These are phyloP conservation scores for Polychytrium aggregatum DNA, from an alignment of 192 early-diverging fungal genomes.

Conservation along the genomic window DNA sequence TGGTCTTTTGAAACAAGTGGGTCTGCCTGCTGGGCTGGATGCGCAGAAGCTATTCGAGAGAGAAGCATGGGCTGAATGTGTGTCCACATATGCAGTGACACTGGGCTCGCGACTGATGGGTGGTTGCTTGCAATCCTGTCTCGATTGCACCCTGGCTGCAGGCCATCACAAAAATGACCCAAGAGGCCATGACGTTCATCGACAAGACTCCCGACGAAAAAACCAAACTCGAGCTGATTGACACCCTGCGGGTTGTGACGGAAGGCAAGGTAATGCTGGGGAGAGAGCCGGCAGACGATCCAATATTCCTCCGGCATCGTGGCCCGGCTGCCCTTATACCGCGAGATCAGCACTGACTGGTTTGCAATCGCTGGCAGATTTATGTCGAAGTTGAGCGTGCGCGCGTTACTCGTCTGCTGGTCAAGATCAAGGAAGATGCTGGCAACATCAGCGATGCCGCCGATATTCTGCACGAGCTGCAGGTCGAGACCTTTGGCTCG, in stretches of 20 bases:
- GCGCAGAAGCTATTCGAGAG: too few relatives aligned
- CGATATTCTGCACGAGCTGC: constrained; percentile 91
- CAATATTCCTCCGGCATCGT: constrained; percentile 8
- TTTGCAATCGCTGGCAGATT: constrained; percentile 44
- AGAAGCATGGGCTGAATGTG: too few relatives aligned
- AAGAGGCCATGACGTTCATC: constrained; percentile 78
- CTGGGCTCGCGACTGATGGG: too few relatives aligned
- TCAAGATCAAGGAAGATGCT: constrained; percentile 81
- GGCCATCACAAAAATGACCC: constrained; percentile 93
- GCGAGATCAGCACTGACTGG: too few relatives aligned
- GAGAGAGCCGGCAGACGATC: too few relatives aligned
- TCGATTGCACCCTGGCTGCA: too few relatives aligned
- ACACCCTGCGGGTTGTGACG: constrained; percentile 85
- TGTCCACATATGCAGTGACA: too few relatives aligned
- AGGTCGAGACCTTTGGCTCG: constrained; percentile 97
- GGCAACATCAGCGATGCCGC: constrained; percentile 84
- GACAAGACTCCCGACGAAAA: constrained; percentile 75
- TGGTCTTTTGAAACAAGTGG: constrained; percentile 80
- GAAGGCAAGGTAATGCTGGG: constrained; percentile 99
- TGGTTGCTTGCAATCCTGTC: too few relatives aligned
- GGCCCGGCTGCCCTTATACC: too few relatives aligned
- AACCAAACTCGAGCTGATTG: constrained; percentile 83
- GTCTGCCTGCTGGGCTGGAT: background rate
- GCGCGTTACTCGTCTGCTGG: constrained; percentile 78
- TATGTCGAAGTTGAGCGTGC: constrained; percentile 98